Percentiles rank a stretch among this genome's conserved stretches.
Conservation (phyloP, 139 green algal species). For the Chlamydomonas urium region DNA sequence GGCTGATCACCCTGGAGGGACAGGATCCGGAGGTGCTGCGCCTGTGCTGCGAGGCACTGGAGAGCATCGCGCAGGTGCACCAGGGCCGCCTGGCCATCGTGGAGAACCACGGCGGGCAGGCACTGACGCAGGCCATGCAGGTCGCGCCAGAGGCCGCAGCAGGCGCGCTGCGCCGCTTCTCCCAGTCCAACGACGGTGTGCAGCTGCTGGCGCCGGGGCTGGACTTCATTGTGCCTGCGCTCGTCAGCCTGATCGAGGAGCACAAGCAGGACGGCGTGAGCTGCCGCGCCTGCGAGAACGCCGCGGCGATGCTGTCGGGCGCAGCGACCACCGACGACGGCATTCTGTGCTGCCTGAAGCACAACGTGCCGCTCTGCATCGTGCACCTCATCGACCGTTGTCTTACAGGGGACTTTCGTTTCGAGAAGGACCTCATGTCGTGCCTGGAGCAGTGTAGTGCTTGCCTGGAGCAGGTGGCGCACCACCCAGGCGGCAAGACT, state of each 20-base stretch:
- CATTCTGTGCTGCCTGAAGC: constrained; percentile 18
- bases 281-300: constrained; percentile 23
- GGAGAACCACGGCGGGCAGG: constrained; percentile 14
- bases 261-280: constrained; percentile 20
- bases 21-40: constrained; percentile 23
- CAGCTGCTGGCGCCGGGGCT: constrained; percentile 3
- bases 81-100: constrained; percentile 29
- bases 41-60: constrained; percentile 34
- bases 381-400: constrained; percentile 17
- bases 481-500: constrained; percentile 27
- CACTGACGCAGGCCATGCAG: constrained; percentile 28
- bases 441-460: constrained; percentile 2
- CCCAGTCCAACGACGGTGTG: constrained; percentile 26
- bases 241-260: constrained; percentile 25
- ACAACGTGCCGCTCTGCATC: constrained; percentile 21
- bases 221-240: constrained; percentile 25
- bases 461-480: constrained; percentile 7
- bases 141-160: constrained; percentile 33
- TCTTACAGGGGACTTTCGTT: constrained; percentile 3
- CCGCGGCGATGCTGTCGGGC: constrained; percentile 20
- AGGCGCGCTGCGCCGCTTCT: constrained; percentile 26
- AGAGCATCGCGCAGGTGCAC: constrained; percentile 34
- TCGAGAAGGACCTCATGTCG: neutral
- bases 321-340: constrained; percentile 27
- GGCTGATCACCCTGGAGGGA: constrained; percentile 16